A percentile compares a stretch with the other conserved stretches of the same genome.
Conservation (phyloP, 2,329 filamentous ascomycete genomes). For the Colletotrichum tamarilloi region DNA sequence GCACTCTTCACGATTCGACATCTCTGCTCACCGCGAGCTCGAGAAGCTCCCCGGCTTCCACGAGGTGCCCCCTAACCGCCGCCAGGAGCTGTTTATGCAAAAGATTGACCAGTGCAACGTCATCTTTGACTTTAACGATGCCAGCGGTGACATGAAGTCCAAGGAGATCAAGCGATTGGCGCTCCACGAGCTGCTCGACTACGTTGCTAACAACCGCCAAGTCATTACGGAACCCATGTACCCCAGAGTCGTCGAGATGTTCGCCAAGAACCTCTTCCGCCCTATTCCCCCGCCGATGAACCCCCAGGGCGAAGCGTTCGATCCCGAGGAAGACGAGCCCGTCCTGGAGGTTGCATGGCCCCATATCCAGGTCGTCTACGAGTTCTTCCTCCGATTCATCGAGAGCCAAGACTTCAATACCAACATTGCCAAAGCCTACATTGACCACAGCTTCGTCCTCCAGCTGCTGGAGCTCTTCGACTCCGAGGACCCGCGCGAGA, state of each 20-base stretch:
- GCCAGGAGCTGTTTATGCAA: conserved; percentile 98
- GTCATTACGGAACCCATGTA: conserved; percentile 99
- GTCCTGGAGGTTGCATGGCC: conserved; percentile 99
- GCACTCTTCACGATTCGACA: conserved; percentile 97
- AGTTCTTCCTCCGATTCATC: conserved; percentile 98
- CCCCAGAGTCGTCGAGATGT: conserved; percentile 98
- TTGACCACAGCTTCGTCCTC: conserved; percentile 97
- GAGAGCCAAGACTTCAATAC: conserved; percentile 99
- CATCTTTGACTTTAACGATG: conserved; percentile 99
- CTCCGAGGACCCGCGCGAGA: conserved; percentile 95
- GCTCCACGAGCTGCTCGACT: conserved; percentile 94
- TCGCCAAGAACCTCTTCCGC: conserved; percentile 97
- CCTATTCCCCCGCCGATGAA: conserved; percentile 98
- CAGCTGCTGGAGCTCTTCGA: conserved; percentile 98
- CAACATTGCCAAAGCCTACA: conserved; percentile 98
- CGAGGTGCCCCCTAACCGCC: conserved; percentile 92
- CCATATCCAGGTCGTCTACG: conserved; percentile 98
- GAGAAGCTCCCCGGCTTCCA: conserved; percentile 98
- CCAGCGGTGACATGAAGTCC: conserved; percentile 98
- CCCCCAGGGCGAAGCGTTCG: conserved; percentile 96
- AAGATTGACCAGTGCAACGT: conserved; percentile 99
- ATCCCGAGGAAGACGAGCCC: conserved; percentile 97
- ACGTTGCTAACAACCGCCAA: conserved; percentile 97
- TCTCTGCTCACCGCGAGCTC: conserved; percentile 94
- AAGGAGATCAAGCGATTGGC: conserved; percentile 99